Conservation (phyloP, 495 filamentous ascomycete species). For the Tuber magnatum region DNA sequence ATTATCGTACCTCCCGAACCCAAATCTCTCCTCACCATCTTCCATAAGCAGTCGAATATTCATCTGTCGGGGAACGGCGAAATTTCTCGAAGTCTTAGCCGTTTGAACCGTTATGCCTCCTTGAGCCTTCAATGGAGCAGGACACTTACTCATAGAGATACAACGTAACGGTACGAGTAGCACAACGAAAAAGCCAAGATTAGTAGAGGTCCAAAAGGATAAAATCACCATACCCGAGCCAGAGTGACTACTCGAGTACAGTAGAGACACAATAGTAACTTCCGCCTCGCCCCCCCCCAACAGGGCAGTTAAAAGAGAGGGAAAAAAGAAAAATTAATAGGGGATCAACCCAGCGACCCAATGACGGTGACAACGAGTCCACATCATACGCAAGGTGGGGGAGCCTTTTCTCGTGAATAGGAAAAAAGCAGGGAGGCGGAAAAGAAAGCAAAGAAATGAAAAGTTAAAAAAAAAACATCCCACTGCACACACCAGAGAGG, state of each 20-base stretch:
- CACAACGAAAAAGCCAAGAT: not conserved
- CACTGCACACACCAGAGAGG: conserved; percentile 3
- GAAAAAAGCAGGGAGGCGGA: not conserved
- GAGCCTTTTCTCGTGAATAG: not conserved
- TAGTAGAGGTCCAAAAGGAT: not conserved
- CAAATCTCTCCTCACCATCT: not conserved
- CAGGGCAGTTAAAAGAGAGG: not conserved
- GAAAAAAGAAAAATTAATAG: not conserved
- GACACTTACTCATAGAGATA: not conserved
- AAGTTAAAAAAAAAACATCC: conserved; percentile 1
- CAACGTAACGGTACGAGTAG: not conserved
- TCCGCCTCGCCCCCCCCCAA: not conserved
- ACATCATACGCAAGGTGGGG: not conserved
- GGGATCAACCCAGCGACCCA: not conserved
- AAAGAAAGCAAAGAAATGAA: not conserved
- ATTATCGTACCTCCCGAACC: no score
- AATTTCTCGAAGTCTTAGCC: not conserved
- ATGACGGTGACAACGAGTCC: not conserved
- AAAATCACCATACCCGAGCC: not conserved
- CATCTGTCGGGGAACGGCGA: not conserved
- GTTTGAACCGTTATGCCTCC: not conserved
- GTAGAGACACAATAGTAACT: not conserved
- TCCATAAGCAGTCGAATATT: not conserved
- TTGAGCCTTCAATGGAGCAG: not conserved
- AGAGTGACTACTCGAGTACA: not conserved